Percentiles rank a stretch among this genome's conserved stretches.
phyloP scores from a whole-genome alignment of 345 rosid genomes.

The Physaria fendleri region DNA sequence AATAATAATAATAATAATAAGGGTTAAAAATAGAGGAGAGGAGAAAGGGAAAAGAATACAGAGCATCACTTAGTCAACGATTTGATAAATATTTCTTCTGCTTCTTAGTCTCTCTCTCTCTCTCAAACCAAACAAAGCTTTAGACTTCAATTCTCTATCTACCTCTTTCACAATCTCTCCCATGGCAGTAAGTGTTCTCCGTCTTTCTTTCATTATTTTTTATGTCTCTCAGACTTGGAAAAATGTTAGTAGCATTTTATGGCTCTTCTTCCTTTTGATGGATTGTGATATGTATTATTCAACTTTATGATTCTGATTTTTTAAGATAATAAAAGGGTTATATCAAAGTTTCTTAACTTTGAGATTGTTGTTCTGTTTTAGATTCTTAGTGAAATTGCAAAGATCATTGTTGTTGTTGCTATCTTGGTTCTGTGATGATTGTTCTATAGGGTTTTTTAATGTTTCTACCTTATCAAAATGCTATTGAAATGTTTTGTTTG shows the following conservation, averaged over 20 bases:
- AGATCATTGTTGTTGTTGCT: not conserved
- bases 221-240: not conserved
- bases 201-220: not conserved
- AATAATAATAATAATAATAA: not conserved
- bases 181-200: constrained; percentile 59
- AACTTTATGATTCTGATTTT: constrained; percentile 3
- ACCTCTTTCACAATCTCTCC: constrained; percentile 10
- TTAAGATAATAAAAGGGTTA: not conserved
- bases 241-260: not conserved
- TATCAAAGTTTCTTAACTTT: not conserved
- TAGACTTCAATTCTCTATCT: not conserved
- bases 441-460: not conserved
- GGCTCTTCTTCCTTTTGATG: not conserved
- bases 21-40: not conserved
- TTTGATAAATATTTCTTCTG: constrained; percentile 39
- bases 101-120: constrained; percentile 20
- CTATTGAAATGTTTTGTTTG: not conserved
- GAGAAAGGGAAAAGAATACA: constrained; percentile 39
- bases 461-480: not conserved
- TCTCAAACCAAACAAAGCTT: not conserved
- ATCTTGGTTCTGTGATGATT: not conserved
- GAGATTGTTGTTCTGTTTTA: not conserved
- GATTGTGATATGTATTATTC: not conserved
- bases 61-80: constrained; percentile 51
- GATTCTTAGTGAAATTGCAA: not conserved